A percentile compares a stretch with the other conserved stretches of the same genome.
Conservation (phyloP, 108 stramenopile species). For the Pseudonitzschia delicatissima region DNA sequence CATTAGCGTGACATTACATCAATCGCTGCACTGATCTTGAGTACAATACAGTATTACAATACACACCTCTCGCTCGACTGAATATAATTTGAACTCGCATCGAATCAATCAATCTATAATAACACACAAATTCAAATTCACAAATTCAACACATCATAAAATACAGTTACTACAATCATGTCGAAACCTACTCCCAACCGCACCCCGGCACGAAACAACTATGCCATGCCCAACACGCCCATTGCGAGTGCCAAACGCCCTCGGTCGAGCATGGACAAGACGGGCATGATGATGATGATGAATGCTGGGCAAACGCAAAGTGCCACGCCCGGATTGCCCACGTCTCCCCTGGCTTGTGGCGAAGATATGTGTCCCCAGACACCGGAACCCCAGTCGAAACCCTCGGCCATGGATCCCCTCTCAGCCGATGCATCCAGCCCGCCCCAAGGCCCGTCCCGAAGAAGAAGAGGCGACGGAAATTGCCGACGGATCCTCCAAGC, state of each 20-base stretch:
- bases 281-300: not conserved
- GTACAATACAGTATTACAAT: not conserved
- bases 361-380: conserved; percentile 11
- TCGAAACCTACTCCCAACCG: conserved; percentile 8
- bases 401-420: conserved; percentile 13
- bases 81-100: no score
- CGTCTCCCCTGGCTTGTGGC: not conserved
- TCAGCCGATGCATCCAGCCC: conserved; percentile 76
- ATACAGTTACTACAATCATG: no score
- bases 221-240: conserved; percentile 59
- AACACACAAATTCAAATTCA: no score
- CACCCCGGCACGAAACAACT: conserved; percentile 34
- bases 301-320: not conserved
- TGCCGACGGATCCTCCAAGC: conserved; percentile 33
- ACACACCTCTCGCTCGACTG: no score
- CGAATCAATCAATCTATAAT: no score
- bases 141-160: no score
- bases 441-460: conserved; percentile 35
- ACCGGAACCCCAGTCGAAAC: conserved; percentile 3
- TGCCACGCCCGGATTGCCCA: conserved; percentile 17
- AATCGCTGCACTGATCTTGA: no score
- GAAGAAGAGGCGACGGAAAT: conserved; percentile 22
- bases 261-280: conserved; percentile 34
- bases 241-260: conserved; percentile 69
- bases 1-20: no score